Evolutionary conservation across 2,329 filamentous ascomycete genomes (phyloP).

Genomic region (Ophiostoma novo-ulmi): DNA sequence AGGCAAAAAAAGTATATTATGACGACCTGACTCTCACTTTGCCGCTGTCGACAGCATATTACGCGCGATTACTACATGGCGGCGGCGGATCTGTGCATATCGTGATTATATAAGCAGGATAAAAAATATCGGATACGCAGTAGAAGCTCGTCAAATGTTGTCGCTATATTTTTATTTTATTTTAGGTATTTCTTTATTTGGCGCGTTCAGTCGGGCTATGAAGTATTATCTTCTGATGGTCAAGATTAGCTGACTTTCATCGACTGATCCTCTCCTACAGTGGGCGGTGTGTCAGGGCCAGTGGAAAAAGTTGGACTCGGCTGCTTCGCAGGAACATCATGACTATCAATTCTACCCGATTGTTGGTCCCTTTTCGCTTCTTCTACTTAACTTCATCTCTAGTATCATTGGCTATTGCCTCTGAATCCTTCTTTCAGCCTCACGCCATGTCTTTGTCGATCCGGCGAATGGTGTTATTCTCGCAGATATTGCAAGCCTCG

Average conservation of each 20-base stretch:
- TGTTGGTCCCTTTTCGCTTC: background rate
- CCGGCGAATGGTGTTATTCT: constrained; percentile 1
- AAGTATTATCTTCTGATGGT: background rate
- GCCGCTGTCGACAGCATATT: background rate
- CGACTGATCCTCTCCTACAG: background rate
- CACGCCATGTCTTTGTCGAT: background rate
- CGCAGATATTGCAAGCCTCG: background rate
- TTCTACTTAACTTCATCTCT: background rate
- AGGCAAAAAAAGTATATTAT: background rate
- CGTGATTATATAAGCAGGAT: background rate
- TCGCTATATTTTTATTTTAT: background rate
- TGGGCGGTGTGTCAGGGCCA: constrained; percentile 15
- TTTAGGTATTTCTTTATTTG: background rate
- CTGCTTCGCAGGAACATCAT: no score
- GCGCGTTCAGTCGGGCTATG: background rate
- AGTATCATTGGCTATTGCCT: background rate
- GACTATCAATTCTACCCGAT: no score
- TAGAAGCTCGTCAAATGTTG: background rate
- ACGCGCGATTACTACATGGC: background rate
- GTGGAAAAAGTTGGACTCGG: constrained; percentile 4
- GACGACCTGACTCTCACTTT: background rate
- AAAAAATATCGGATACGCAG: no score
- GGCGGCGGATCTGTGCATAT: background rate
- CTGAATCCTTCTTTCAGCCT: background rate
- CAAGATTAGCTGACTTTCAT: background rate